Base-by-base conservation (phyloP, 2,329 filamentous ascomycete genomes). In the Penicillium sp. region DNA sequence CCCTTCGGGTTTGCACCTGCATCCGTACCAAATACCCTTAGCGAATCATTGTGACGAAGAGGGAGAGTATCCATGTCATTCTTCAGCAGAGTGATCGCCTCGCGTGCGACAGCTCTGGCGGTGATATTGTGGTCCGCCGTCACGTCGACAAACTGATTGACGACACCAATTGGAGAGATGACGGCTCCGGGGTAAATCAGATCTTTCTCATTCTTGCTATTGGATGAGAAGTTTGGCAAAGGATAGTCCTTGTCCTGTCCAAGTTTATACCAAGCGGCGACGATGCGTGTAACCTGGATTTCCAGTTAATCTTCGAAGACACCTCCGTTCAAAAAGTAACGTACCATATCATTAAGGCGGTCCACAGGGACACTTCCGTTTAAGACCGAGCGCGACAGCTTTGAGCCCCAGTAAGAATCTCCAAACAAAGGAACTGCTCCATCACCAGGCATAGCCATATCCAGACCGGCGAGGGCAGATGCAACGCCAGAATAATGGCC, bases 391-490 rank as follows among this genome's bases (percentile, higher is more conserved):
- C 72, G 73, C 2, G 78, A 80, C 35, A 83, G 69, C 49, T 82
- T 77, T 45, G 74, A 76, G 46, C 73, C 77, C 79, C 79, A 82
- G 59, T 79, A 77, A 39, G 75, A 75, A 27, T 67, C 64, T 4
- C 80, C 81, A 8, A 78, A 58, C 7, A 82, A 67, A 0, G 80
- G 79, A 35, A 82, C 67, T 18, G 64, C 46, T 11, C 59, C 77
- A 53, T 84, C 81, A 4, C 83, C 83, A 0, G 84, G 84, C 84
- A 87, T 87, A 3, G 78, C 75, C 83, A 88, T 85, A 55, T 88
- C 84, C 2, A 87, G 70, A 0, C 84, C 84, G 16, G 79, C 76
- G 36, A 86, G 68, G 0, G 82, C 80, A 25, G 80, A 82, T 1
- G 74, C 75, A 0, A 85, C 77, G 1, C 81, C 81, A 0, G 77